Conservation (phyloP, 768 basidiomycete genomes). For the Tylopilus cervinicoccineus region DNA sequence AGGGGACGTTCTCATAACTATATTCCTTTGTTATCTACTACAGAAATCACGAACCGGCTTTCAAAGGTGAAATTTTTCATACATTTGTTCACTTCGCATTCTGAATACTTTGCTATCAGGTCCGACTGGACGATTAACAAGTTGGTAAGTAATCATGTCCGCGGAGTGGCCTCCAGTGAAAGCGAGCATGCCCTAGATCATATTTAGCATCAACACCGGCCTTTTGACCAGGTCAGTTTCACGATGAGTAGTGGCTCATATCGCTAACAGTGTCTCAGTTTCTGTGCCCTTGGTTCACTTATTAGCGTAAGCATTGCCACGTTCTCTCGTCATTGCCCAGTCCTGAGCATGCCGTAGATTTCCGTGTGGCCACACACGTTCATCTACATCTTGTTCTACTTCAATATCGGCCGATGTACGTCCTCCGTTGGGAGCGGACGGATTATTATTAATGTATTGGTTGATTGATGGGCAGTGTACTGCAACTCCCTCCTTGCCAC, state of each 20-base stretch:
- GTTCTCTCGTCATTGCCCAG: background rate
- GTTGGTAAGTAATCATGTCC: conserved; percentile 23
- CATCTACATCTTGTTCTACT: background rate
- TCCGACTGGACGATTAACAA: conserved; percentile 52
- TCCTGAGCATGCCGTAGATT: conserved; percentile 35
- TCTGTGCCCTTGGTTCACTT: conserved; percentile 54
- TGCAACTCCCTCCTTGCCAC: conserved; percentile 59
- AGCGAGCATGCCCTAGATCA: conserved; percentile 29
- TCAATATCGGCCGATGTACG: background rate
- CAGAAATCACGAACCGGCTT: conserved; percentile 50
- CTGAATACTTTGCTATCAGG: conserved; percentile 5
- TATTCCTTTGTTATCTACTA: conserved; percentile 42
- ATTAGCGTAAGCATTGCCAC: conserved; percentile 36
- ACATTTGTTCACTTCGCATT: background rate
- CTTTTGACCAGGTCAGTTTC: conserved; percentile 29
- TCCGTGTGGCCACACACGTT: conserved; percentile 25
- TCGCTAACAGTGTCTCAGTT: conserved; percentile 20
- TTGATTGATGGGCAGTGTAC: conserved; percentile 38
- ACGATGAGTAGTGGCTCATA: background rate
- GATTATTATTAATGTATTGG: background rate
- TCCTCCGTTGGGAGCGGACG: background rate
- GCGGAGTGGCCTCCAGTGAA: background rate
- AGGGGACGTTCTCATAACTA: conserved; percentile 47
- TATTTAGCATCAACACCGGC: conserved; percentile 49
- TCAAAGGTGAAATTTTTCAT: conserved; percentile 27